phyloP scores from a whole-genome alignment of 768 basidiomycete genomes.

The Mycena capillaripes region DNA sequence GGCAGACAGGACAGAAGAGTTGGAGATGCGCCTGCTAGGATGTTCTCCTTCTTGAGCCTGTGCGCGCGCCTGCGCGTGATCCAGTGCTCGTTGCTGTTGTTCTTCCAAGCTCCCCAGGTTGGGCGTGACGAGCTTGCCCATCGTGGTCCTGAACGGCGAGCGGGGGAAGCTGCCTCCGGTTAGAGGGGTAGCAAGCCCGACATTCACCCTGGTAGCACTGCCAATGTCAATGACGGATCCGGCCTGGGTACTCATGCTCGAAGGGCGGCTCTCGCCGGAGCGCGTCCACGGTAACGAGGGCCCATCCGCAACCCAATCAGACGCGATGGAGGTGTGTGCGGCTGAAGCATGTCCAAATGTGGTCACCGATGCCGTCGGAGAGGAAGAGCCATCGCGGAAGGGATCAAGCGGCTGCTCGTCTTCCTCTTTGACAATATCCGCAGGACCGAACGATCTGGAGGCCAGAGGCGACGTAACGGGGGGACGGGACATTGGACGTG shows the following conservation, averaged over 20 bases:
- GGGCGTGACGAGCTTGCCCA: constrained; percentile 72
- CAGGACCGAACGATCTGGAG: constrained; percentile 77
- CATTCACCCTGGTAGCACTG: constrained; percentile 77
- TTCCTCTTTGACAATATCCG: constrained; percentile 69
- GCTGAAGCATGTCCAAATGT: constrained; percentile 53
- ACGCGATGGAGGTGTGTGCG: constrained; percentile 44
- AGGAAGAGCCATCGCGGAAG: constrained; percentile 68
- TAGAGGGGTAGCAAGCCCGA: constrained; percentile 58
- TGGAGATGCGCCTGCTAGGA: constrained; percentile 66
- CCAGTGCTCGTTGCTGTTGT: constrained; percentile 76
- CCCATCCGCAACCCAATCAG: constrained; percentile 54
- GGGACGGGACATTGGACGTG: constrained; percentile 56
- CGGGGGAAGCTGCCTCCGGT: constrained; percentile 55
- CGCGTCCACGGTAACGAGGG: constrained; percentile 60
- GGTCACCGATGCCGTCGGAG: constrained; percentile 56
- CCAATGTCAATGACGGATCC: constrained; percentile 71
- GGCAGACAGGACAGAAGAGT: constrained; percentile 75
- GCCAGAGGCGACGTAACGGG: constrained; percentile 77
- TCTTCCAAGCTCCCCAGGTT: constrained; percentile 63
- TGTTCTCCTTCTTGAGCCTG: constrained; percentile 66
- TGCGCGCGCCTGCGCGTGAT: constrained; percentile 71
- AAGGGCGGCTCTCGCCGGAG: constrained; percentile 63
- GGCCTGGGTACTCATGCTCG: constrained; percentile 75
- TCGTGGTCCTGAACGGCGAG: constrained; percentile 70
- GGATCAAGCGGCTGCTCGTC: constrained; percentile 71